phyloP scores from a whole-genome alignment of 2,329 filamentous ascomycete genomes.

The Cladophialophora bantiana region DNA sequence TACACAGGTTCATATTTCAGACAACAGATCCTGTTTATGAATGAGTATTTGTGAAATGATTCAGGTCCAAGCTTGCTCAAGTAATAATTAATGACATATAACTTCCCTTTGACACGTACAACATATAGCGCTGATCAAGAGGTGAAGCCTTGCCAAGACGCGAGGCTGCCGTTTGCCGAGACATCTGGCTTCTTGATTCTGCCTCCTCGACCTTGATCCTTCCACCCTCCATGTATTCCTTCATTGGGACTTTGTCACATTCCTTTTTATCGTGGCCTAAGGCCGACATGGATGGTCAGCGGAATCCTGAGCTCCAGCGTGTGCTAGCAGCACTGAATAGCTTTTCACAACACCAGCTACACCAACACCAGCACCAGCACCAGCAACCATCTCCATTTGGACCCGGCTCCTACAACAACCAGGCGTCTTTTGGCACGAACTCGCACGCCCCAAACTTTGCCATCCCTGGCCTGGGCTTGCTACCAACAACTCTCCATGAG shows the following conservation, averaged over 20 bases:
- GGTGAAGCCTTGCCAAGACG: conserved; percentile 1
- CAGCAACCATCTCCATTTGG: not conserved
- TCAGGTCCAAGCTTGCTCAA: not conserved
- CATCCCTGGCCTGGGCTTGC: conserved; percentile 31
- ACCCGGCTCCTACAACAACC: not conserved
- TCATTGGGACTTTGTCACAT: not conserved
- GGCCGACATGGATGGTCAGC: conserved; percentile 28
- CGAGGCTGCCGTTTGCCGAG: conserved; percentile 5
- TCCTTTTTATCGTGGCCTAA: not conserved
- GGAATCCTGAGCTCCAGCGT: conserved; percentile 38
- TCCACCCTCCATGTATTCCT: not conserved
- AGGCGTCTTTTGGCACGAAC: too few relatives aligned
- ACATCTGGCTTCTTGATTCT: not conserved
- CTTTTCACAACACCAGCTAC: conserved; percentile 21
- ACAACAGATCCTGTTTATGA: not conserved
- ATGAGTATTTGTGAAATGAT: not conserved
- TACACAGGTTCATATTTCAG: too few relatives aligned
- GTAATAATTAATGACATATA: not conserved
- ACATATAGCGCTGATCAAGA: not conserved
- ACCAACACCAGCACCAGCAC: not conserved
- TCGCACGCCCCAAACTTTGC: not conserved
- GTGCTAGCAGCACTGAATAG: conserved; percentile 36
- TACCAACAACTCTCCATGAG: conserved; percentile 18
- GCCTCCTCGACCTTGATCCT: not conserved
- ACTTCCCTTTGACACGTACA: not conserved